Conservation (phyloP, 768 basidiomycete genomes). For the Rhizopogon rudus region DNA sequence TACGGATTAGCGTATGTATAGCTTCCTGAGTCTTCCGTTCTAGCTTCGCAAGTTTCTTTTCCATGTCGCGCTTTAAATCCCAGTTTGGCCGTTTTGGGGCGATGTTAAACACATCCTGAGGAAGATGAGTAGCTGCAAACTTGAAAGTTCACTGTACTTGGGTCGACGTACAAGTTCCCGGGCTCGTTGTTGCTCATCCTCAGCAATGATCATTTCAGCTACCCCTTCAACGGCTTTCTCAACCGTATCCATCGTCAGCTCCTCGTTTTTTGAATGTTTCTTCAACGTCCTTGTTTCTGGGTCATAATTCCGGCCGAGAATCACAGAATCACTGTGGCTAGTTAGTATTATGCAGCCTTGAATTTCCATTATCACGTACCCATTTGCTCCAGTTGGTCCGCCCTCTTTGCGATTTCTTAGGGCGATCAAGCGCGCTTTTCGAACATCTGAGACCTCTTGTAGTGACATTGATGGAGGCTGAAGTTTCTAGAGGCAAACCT, state of each 20-base stretch:
- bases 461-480: slow-evolving; percentile 45
- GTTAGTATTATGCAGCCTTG: slow-evolving; percentile 10
- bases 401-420: slow-evolving; percentile 71
- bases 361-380: slow-evolving; percentile 29
- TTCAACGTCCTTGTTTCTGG: slow-evolving; percentile 77
- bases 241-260: slow-evolving; percentile 73
- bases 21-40: slow-evolving; percentile 90
- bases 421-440: slow-evolving; percentile 77
- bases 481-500: background rate
- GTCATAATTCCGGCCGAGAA: slow-evolving; percentile 84
- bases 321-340: slow-evolving; percentile 37
- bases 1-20: slow-evolving; percentile 90
- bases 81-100: slow-evolving; percentile 96
- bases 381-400: slow-evolving; percentile 33
- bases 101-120: slow-evolving; percentile 91
- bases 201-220: slow-evolving; percentile 77
- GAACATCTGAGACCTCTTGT: slow-evolving; percentile 70
- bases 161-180: slow-evolving; percentile 74
- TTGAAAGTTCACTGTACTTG: background rate
- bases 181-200: slow-evolving; percentile 79
- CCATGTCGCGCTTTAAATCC: slow-evolving; percentile 93
- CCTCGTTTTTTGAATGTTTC: slow-evolving; percentile 57
- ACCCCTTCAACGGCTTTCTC: slow-evolving; percentile 82
- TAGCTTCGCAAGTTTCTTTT: slow-evolving; percentile 84
- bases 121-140: slow-evolving; percentile 1